Percentiles rank a stretch among this genome's conserved stretches.
These are phyloP conservation scores for Arabis hirsuta DNA, from an alignment of 345 rosid genomes.

Conservation along the genomic window DNA sequence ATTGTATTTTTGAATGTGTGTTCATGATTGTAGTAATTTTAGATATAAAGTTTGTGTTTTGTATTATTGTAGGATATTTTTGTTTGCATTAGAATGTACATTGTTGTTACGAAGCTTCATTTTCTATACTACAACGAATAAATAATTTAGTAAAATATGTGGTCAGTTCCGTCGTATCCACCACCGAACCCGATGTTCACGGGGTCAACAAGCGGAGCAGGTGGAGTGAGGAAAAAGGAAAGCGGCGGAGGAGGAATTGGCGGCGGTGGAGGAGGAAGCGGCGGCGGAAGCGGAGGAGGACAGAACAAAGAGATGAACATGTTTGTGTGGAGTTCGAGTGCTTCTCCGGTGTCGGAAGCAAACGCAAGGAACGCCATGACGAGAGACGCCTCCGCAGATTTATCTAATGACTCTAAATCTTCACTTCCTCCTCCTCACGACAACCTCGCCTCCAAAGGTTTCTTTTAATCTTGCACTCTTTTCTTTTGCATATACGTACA, in stretches of 20 bases:
- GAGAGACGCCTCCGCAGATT: conserved; percentile 55
- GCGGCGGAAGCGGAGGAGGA: conserved; percentile 31
- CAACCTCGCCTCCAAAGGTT: conserved; percentile 60
- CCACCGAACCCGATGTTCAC: conserved; percentile 78
- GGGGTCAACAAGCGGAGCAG: conserved; percentile 54
- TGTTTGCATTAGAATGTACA: not conserved
- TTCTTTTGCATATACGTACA: no score
- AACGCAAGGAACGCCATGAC: conserved; percentile 59
- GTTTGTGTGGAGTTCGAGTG: conserved; percentile 89
- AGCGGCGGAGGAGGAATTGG: conserved; percentile 18
- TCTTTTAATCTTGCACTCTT: not conserved
- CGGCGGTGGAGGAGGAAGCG: conserved; percentile 35
- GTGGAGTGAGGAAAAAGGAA: conserved; percentile 48
- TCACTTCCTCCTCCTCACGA: conserved; percentile 49
- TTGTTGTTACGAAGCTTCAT: no score
- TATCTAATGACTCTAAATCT: conserved; percentile 41
- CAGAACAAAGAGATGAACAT: conserved; percentile 68
- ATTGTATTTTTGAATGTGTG: not conserved
- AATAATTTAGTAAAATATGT: not conserved
- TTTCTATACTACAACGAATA: no score
- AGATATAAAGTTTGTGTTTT: no score
- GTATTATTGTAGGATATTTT: not conserved
- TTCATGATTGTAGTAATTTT: no score
- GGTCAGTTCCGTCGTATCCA: conserved; percentile 52
- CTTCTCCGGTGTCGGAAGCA: conserved; percentile 79